Evolutionary conservation across 306 rosid species (phyloP).

Genomic region (Cicer cuneatum): DNA sequence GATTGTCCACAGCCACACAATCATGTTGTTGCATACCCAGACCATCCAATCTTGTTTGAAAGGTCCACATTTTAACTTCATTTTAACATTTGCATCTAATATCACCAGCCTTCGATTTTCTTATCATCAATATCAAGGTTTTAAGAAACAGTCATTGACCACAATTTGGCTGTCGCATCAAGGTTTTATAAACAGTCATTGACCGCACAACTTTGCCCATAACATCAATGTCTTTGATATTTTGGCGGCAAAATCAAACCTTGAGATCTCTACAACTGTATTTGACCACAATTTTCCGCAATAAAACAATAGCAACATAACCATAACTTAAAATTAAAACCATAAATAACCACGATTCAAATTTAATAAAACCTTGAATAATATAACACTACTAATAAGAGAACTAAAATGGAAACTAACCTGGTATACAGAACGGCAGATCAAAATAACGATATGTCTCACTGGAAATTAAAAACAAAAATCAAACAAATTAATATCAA

Average conservation of each 20-base stretch:
- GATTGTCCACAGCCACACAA: not conserved
- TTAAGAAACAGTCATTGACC: not conserved
- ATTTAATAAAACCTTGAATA: not conserved
- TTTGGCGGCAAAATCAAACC: not conserved
- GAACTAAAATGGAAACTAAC: constrained; percentile 48
- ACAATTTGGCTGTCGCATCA: not conserved
- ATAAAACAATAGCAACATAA: not conserved
- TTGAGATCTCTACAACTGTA: not conserved
- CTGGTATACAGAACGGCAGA: constrained; percentile 79
- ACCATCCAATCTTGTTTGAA: not conserved
- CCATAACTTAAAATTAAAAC: not conserved
- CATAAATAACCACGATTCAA: not conserved
- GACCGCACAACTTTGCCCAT: not conserved
- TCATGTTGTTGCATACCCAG: not conserved
- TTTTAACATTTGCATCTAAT: constrained; percentile 1
- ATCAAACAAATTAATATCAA: not conserved
- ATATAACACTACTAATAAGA: not conserved
- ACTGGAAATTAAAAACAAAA: constrained; percentile 34
- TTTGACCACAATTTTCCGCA: not conserved
- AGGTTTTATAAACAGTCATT: not conserved
- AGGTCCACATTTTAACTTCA: not conserved
- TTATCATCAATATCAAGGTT: not conserved
- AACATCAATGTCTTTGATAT: not conserved
- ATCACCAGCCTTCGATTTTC: not conserved
- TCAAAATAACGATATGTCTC: constrained; percentile 74